Percentiles rank a stretch among this genome's conserved stretches.
phyloP scores from a whole-genome alignment of 2,329 filamentous ascomycete genomes.

The Gliomastix tumulicola region DNA sequence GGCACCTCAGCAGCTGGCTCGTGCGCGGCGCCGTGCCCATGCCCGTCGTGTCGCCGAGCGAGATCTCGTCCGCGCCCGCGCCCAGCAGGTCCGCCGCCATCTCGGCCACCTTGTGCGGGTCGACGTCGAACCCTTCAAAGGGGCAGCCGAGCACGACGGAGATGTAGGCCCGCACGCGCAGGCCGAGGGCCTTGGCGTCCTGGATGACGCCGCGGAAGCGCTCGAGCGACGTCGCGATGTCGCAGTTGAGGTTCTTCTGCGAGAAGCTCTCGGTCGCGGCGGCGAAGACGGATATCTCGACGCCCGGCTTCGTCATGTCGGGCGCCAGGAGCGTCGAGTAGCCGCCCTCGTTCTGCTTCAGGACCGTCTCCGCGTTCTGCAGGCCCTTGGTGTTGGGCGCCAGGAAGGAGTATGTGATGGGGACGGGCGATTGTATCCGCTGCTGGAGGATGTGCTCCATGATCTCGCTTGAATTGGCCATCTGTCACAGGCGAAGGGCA shows the following conservation, averaged over 20 bases:
- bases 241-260: constrained; percentile 75
- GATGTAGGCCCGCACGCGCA: constrained; percentile 72
- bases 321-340: constrained; percentile 44
- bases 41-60: constrained; percentile 83
- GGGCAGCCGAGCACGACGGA: constrained; percentile 77
- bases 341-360: constrained; percentile 42
- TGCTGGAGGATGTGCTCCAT: constrained; percentile 59
- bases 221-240: constrained; percentile 64
- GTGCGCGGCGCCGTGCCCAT: constrained; percentile 78
- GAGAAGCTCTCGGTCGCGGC: constrained; percentile 78
- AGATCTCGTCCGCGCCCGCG: constrained; percentile 87
- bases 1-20: constrained; percentile 54
- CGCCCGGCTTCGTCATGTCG: constrained; percentile 34
- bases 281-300: constrained; percentile 76
- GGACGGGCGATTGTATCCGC: constrained; percentile 43
- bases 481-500: constrained; percentile 35
- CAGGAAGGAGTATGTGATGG: constrained; percentile 73
- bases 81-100: constrained; percentile 66
- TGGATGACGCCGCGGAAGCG: constrained; percentile 65
- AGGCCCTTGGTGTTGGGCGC: constrained; percentile 72
- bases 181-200: constrained; percentile 54
- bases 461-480: constrained; percentile 73
- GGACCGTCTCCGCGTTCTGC: constrained; percentile 49
- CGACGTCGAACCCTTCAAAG: constrained; percentile 60
- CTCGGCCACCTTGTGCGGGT: constrained; percentile 56